A percentile compares a stretch with the other conserved stretches of the same genome.
These are phyloP conservation scores for Theobroma cacao DNA, from an alignment of 345 rosid species.

Conservation along the genomic window DNA sequence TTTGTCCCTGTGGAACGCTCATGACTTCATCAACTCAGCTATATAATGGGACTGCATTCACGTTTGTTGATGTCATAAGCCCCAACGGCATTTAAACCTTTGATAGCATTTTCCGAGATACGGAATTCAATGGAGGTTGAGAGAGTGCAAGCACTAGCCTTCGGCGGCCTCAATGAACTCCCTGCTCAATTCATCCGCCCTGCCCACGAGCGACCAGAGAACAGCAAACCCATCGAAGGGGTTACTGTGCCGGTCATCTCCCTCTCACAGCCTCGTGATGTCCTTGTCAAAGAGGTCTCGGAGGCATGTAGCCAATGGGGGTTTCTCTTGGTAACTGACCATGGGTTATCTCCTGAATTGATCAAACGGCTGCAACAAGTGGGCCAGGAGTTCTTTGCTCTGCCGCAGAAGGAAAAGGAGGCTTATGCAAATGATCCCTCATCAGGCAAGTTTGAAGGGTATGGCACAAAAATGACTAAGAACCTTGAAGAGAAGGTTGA, in stretches of 20 bases:
- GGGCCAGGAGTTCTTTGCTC: conserved; percentile 42
- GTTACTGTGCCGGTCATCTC: conserved; percentile 43
- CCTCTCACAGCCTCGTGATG: conserved; percentile 23
- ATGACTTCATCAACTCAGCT: background rate
- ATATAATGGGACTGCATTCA: too few relatives aligned
- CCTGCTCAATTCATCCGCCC: conserved; percentile 46
- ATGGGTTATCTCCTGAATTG: conserved; percentile 33
- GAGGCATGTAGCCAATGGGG: conserved; percentile 47
- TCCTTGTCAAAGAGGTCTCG: conserved; percentile 11
- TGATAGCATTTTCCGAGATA: background rate
- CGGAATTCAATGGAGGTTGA: conserved; percentile 23
- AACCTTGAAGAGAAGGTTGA: conserved; percentile 38
- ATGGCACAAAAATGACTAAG: conserved; percentile 54
- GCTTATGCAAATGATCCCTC: conserved; percentile 37
- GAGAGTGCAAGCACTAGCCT: conserved; percentile 40
- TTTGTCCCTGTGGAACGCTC: background rate
- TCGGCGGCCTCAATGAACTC: conserved; percentile 19
- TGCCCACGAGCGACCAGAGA: conserved; percentile 38
- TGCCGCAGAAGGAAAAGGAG: conserved; percentile 48
- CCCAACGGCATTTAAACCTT: background rate
- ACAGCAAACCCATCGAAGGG: conserved; percentile 40
- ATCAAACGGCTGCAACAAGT: conserved; percentile 35
- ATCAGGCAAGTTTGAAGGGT: conserved; percentile 41
- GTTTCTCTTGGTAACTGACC: conserved; percentile 33
- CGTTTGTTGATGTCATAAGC: too few relatives aligned